Conservation (phyloP, 352 stramenopile genomes). For the Globisporangium camurandrum region DNA sequence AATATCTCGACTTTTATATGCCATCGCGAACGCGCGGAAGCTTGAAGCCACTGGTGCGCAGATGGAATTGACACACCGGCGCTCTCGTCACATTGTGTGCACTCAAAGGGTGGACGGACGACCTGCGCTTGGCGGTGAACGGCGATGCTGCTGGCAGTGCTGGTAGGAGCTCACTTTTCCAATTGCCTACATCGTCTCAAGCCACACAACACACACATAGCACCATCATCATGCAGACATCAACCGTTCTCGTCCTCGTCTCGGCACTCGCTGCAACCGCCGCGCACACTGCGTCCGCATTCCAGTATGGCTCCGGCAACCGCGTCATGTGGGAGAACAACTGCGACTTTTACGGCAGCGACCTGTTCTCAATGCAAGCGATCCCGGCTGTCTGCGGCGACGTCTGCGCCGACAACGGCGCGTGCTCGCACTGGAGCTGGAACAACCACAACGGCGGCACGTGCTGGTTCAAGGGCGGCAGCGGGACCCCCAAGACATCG, state of each 20-base stretch:
- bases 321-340: constrained; percentile 18
- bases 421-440: constrained; percentile 33
- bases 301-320: constrained; percentile 5
- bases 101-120: too few relatives aligned
- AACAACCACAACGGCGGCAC: constrained; percentile 44
- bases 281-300: background rate
- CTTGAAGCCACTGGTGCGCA: constrained; percentile 1
- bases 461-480: constrained; percentile 48
- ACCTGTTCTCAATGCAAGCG: constrained; percentile 9
- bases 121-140: too few relatives aligned
- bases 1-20: background rate
- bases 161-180: constrained; percentile 7
- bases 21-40: background rate
- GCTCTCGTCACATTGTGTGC: too few relatives aligned
- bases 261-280: constrained; percentile 4
- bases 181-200: constrained; percentile 3
- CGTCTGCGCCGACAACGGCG: constrained; percentile 9
- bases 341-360: constrained; percentile 14
- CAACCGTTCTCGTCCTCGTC: constrained; percentile 4
- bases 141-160: background rate
- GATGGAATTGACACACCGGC: background rate
- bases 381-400: constrained; percentile 14
- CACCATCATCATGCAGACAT: constrained; percentile 7
- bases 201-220: background rate
- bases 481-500: background rate